Evolutionary conservation across 2,329 filamentous ascomycete genomes (phyloP), one percentile per base, ranked within the genome.

Genomic region (Periglandula ipomoeae): DNA sequence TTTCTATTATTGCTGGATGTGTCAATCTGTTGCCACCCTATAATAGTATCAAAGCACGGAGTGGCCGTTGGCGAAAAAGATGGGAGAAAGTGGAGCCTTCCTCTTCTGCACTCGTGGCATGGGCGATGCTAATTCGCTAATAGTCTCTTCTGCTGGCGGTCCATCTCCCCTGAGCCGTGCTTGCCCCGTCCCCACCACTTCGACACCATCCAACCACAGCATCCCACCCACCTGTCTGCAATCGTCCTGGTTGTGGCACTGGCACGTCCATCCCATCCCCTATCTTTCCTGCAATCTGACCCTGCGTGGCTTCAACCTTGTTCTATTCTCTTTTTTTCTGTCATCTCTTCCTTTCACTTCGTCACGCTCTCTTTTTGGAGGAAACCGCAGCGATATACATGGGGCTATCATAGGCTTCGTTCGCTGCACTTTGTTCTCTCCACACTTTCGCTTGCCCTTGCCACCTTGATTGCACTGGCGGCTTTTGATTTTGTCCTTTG

Each of bases 341-440:
- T 20, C 34, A 35, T 46, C 27, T 15, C 9, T 17, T 13, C 24
- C 5, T 46, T 22, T 23, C 22, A 23, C 15, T 44, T 47, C 44
- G 27, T 34, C 39, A 44, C 30, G 23, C 23, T 47, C 38, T 35
- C 38, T 43, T 19, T 3, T 32, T 20, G 13, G 19, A 26, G 20
- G 17, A 37, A 35, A 20, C n/a, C 44, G 32, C 43, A n/a, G 23
- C 27, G n/a, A 15, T 30, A 23, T 20, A n/a, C 38, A 42, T 47
- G 38, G 13, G 40, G 38, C 19, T 34, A 55, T 53, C 55, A 50
- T 58, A 60, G 56, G 54, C 55, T 51, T 58, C 57, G 46, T 52
- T 60, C 58, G 48, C 55, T 61, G 26, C 46, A 51, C 46, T 51
- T 30, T 42, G 8, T 20, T 5, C 30, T 43, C 7, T 5, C 3